These are phyloP conservation scores for Teratosphaeria zuluensis DNA, from an alignment of 2,329 filamentous ascomycete genomes.

Conservation along the genomic window DNA sequence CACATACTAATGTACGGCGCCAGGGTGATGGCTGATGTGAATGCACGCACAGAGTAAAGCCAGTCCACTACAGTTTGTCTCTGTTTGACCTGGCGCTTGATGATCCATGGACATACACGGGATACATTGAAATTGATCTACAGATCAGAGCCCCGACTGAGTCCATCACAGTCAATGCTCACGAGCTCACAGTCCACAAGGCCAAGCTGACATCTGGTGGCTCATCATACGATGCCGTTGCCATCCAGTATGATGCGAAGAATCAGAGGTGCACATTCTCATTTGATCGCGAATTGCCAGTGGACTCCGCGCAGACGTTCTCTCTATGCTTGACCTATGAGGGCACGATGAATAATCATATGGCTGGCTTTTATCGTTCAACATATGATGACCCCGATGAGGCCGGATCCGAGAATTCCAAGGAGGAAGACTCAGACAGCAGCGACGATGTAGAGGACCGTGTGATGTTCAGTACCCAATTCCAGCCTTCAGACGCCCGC, in stretches of 20 bases:
- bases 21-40: neutral
- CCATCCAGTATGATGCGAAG: neutral
- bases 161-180: neutral
- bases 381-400: neutral
- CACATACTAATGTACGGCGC: neutral
- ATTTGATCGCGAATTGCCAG: neutral
- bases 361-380: neutral
- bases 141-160: neutral
- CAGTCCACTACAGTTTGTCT: neutral
- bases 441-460: constrained; percentile 32
- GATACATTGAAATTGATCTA: neutral
- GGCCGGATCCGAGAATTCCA: neutral
- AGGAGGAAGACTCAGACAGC: neutral
- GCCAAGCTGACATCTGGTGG: neutral
- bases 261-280: neutral
- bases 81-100: neutral
- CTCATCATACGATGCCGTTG: neutral
- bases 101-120: neutral
- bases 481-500: constrained; percentile 87
- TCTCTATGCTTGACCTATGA: neutral
- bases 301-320: neutral
- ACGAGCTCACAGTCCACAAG: neutral
- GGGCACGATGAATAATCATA: neutral
- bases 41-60: neutral
- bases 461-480: constrained; percentile 77